Conservation (phyloP, 2,329 filamentous ascomycete genomes). For the Westerdykella ornata region DNA sequence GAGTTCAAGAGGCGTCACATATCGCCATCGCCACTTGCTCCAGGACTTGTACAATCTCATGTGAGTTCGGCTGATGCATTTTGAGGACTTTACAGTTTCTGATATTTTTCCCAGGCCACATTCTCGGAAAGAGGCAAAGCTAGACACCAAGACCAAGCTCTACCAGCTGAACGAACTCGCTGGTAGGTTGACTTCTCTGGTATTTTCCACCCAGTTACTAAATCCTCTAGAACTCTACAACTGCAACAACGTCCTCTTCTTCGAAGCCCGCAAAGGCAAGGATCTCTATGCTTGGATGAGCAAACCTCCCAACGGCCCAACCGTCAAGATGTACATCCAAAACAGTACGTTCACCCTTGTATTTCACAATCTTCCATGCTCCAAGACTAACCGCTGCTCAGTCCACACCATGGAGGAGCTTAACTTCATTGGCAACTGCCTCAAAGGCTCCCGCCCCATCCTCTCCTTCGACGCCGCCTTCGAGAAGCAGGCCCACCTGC, state of each 20-base stretch:
- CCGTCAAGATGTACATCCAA: conserved; percentile 70
- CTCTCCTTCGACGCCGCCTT: conserved; percentile 89
- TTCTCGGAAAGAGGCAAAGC: conserved; percentile 88
- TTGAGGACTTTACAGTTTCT: neutral
- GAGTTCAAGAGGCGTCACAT: conserved; percentile 86
- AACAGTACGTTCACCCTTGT: conserved; percentile 49
- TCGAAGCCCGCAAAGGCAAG: conserved; percentile 88
- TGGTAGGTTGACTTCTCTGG: conserved; percentile 50
- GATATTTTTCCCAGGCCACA: conserved; percentile 53
- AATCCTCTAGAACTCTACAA: conserved; percentile 62
- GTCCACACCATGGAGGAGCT: conserved; percentile 96
- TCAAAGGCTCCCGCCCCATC: conserved; percentile 86
- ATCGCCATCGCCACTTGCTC: conserved; percentile 87
- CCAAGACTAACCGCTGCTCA: conserved; percentile 37
- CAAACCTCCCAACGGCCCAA: conserved; percentile 79
- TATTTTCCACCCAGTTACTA: conserved; percentile 63
- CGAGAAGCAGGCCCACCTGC: conserved; percentile 71
- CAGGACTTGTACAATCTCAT: conserved; percentile 83
- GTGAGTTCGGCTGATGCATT: conserved; percentile 10
- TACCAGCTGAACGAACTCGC: conserved; percentile 40
- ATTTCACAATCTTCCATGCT: conserved; percentile 9
- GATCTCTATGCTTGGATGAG: conserved; percentile 92
- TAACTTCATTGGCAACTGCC: conserved; percentile 91
- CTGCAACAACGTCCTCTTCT: conserved; percentile 91
- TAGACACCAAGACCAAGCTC: conserved; percentile 89